Percentiles rank a stretch among this genome's conserved stretches.
Evolutionary conservation across 495 filamentous ascomycete genomes (phyloP).

Genomic region (Jackrogersella multiformis): DNA sequence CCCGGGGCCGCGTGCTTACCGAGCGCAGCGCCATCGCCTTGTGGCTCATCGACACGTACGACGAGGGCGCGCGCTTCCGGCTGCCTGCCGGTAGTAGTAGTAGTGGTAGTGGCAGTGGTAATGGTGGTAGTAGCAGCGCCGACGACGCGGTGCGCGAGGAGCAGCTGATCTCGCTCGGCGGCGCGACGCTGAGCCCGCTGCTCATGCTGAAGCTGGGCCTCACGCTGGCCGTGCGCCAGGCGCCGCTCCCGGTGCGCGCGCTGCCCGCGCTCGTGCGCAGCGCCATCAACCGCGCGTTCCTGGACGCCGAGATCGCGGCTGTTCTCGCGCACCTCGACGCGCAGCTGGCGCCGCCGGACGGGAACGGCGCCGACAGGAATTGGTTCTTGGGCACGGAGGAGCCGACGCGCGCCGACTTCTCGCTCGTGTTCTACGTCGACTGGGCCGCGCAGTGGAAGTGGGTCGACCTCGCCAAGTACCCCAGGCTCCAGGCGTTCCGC

Average conservation of each 20-base stretch:
- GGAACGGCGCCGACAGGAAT: conserved; percentile 1
- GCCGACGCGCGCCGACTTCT: conserved; percentile 39
- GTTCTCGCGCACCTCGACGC: conserved; percentile 20
- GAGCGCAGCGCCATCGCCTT: conserved; percentile 41
- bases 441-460: conserved; percentile 34
- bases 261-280: background rate
- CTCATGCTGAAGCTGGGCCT: conserved; percentile 27
- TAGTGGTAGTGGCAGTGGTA: no score
- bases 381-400: conserved; percentile 36
- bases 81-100: no score
- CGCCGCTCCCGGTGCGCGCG: conserved; percentile 30
- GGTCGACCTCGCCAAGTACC: conserved; percentile 38
- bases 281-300: conserved; percentile 12
- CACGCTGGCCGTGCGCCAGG: background rate
- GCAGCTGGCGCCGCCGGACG: conserved; percentile 17
- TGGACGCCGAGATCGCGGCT: conserved; percentile 22
- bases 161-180: conserved; percentile 30
- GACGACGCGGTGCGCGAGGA: conserved; percentile 44
- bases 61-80: conserved; percentile 31
- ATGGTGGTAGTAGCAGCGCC: no score
- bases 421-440: conserved; percentile 38
- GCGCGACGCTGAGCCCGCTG: conserved; percentile 14
- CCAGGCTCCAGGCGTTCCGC: conserved; percentile 36
- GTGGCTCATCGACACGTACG: conserved; percentile 41
- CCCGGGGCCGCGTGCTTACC: conserved; percentile 35